A percentile compares a stretch with the other conserved stretches of the same genome.
These are phyloP conservation scores for Vanilla planifolia DNA, from an alignment of 106 monocot species.

Conservation along the genomic window DNA sequence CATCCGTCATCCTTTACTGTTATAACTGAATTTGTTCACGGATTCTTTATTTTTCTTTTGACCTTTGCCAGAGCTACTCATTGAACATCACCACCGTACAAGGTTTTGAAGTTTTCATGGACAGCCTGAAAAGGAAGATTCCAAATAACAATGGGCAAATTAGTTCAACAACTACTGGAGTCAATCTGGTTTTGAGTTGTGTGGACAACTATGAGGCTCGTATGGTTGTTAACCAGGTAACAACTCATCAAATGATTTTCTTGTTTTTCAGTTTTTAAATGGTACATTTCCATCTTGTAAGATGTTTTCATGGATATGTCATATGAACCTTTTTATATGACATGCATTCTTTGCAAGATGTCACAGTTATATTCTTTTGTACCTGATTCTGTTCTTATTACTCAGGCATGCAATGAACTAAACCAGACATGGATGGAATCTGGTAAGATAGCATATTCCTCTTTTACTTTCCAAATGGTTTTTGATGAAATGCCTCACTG, in stretches of 20 bases:
- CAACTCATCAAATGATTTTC: neutral
- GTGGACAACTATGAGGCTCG: slow-evolving; percentile 99
- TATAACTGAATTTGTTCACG: neutral
- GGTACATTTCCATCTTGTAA: neutral
- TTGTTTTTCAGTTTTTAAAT: neutral
- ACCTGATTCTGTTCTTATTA: slow-evolving; percentile 8
- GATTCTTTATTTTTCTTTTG: slow-evolving; percentile 4
- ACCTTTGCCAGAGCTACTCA: slow-evolving; percentile 73
- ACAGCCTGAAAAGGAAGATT: slow-evolving; percentile 58
- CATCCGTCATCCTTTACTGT: neutral
- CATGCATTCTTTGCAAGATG: neutral
- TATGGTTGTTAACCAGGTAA: slow-evolving; percentile 98
- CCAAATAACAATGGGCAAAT: slow-evolving; percentile 14
- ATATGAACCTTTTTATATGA: neutral
- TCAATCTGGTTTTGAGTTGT: slow-evolving; percentile 96
- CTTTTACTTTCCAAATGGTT: neutral
- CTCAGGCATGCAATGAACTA: slow-evolving; percentile 97
- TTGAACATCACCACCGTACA: slow-evolving; percentile 92
- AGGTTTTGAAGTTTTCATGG: slow-evolving; percentile 82
- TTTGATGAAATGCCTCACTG: too few relatives aligned
- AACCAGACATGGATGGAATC: slow-evolving; percentile 98
- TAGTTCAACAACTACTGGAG: slow-evolving; percentile 31
- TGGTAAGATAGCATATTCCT: slow-evolving; percentile 44
- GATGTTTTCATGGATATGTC: neutral
- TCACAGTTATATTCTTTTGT: neutral